Evolutionary conservation across 2,329 filamentous ascomycete species (phyloP).

Genomic region (Acrocalymma vagum): DNA sequence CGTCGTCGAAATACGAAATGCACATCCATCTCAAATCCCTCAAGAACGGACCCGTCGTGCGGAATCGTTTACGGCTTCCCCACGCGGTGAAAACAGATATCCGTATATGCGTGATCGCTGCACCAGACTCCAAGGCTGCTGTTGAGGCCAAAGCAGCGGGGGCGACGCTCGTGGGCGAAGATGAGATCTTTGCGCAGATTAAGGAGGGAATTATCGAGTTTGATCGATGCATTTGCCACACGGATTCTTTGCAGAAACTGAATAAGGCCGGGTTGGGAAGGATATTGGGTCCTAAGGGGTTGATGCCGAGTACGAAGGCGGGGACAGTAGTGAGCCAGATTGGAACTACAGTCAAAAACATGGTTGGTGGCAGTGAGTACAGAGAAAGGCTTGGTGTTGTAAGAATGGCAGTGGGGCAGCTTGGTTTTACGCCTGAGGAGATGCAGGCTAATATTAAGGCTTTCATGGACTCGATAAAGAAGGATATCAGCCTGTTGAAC

Average conservation of each 20-base stretch:
- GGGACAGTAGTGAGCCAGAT: conserved; percentile 90
- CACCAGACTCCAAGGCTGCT: conserved; percentile 78
- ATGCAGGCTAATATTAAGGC: conserved; percentile 83
- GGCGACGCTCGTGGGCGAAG: conserved; percentile 84
- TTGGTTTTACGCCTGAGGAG: conserved; percentile 88
- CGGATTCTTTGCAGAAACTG: conserved; percentile 77
- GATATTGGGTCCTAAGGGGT: conserved; percentile 83
- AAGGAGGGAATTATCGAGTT: conserved; percentile 82
- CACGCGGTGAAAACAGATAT: conserved; percentile 89
- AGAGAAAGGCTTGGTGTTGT: conserved; percentile 86
- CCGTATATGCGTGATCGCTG: conserved; percentile 88
- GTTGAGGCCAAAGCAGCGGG: conserved; percentile 79
- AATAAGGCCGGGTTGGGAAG: conserved; percentile 82
- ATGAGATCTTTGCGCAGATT: conserved; percentile 83
- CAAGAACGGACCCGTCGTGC: conserved; percentile 86
- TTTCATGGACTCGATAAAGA: conserved; percentile 79
- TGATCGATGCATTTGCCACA: conserved; percentile 88
- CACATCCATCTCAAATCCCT: conserved; percentile 82
- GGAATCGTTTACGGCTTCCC: conserved; percentile 87
- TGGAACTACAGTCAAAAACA: conserved; percentile 75
- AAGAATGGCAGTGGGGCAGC: conserved; percentile 87
- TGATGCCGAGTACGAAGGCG: conserved; percentile 91
- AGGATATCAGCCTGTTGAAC: conserved; percentile 73
- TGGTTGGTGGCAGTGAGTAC: conserved; percentile 86
- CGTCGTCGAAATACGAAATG: conserved; percentile 85